phyloP scores from a whole-genome alignment of 352 stramenopile genomes.

The Pythium sp. region DNA sequence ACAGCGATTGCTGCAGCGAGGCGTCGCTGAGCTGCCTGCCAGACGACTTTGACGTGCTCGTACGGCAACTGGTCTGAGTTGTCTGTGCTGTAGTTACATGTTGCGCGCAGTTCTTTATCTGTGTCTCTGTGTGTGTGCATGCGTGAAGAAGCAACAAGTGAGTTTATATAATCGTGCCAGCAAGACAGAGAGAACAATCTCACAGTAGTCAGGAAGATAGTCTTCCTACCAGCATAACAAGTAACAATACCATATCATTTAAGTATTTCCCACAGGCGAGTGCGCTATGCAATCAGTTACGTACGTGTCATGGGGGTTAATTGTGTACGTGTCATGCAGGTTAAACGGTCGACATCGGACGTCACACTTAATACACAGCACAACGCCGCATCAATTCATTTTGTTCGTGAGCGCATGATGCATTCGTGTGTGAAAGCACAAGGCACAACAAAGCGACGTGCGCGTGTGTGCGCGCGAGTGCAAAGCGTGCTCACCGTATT shows the following conservation, averaged over 20 bases:
- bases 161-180: background rate
- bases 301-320: no score
- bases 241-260: background rate
- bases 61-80: constrained; percentile 4
- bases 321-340: background rate
- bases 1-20: background rate
- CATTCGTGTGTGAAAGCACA: background rate
- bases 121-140: background rate
- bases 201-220: background rate
- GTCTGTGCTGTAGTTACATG: no score
- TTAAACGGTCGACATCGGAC: background rate
- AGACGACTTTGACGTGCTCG: constrained; percentile 13
- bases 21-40: background rate
- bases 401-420: background rate
- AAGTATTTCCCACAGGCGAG: background rate
- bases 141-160: background rate
- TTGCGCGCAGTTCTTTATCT: background rate
- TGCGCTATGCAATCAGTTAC: background rate
- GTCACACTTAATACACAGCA: background rate
- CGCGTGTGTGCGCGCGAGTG: background rate
- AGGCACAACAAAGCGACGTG: background rate
- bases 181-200: background rate
- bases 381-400: background rate
- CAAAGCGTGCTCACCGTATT: background rate
- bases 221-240: background rate